Evolutionary conservation across 306 rosid genomes (phyloP).

Genomic region (Morella rubra): DNA sequence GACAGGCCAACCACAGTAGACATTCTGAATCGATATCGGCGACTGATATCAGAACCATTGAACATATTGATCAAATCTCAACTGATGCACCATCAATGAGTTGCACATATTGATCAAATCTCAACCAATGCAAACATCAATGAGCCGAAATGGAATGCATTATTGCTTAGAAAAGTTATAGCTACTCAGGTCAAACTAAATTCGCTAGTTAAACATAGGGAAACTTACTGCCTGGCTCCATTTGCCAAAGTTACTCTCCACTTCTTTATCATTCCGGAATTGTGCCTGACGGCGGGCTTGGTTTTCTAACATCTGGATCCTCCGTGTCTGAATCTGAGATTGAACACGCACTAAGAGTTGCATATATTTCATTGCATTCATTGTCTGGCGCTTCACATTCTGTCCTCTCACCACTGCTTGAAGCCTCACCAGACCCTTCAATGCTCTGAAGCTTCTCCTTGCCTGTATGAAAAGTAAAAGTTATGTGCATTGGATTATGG

Average conservation of each 20-base stretch:
- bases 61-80: not conserved
- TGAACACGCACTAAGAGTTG: conserved; percentile 91
- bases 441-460: conserved; percentile 90
- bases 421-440: conserved; percentile 92
- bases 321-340: conserved; percentile 86
- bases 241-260: conserved; percentile 65
- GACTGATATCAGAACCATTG: not conserved
- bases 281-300: conserved; percentile 78
- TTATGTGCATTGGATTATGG: conserved; percentile 15
- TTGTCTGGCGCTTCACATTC: conserved; percentile 93
- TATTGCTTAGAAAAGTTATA: not conserved
- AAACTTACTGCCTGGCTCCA: conserved; percentile 63
- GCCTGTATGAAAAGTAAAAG: conserved; percentile 52
- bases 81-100: no score
- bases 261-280: conserved; percentile 61
- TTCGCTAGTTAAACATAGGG: not conserved
- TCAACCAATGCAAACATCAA: no score
- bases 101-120: not conserved
- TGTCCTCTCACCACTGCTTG: conserved; percentile 99
- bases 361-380: conserved; percentile 95
- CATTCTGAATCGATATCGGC: not conserved
- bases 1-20: not conserved
- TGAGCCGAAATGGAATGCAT: not conserved
- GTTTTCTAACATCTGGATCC: conserved; percentile 91
- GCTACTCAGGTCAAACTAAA: not conserved